phyloP scores from a whole-genome alignment of 495 filamentous ascomycete genomes.

The Tuber indicum region DNA sequence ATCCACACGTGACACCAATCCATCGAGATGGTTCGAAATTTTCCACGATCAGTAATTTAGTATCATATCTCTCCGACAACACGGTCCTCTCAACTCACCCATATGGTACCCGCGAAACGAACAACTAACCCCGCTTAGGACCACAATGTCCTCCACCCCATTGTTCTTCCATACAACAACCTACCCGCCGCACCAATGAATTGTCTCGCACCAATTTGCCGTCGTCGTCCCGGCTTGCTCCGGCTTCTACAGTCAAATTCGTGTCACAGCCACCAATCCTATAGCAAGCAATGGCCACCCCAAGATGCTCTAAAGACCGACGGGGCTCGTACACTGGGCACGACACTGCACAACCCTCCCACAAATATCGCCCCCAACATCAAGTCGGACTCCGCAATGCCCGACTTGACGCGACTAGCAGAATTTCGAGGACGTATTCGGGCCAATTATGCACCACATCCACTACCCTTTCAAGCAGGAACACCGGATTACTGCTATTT shows the following conservation, averaged over 20 bases:
- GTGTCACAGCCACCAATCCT: not conserved
- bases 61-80: not conserved
- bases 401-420: not conserved
- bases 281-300: not conserved
- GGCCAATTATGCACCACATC: not conserved
- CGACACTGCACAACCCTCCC: not conserved
- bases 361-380: not conserved
- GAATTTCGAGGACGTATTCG: not conserved
- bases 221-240: not conserved
- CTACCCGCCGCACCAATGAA: not conserved
- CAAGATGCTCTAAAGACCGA: not conserved
- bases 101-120: not conserved
- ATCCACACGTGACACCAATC: not conserved
- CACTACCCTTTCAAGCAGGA: not conserved
- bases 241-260: not conserved
- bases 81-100: not conserved
- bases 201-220: not conserved
- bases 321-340: not conserved
- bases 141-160: not conserved
- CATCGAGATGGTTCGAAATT: not conserved
- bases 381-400: not conserved
- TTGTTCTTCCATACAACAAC: not conserved
- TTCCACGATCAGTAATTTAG: not conserved
- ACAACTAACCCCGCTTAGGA: not conserved
- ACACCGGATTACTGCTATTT: constrained; percentile 17